Base-by-base conservation (phyloP, 2,329 filamentous ascomycete genomes). In the Fusarium nisikadoi region DNA sequence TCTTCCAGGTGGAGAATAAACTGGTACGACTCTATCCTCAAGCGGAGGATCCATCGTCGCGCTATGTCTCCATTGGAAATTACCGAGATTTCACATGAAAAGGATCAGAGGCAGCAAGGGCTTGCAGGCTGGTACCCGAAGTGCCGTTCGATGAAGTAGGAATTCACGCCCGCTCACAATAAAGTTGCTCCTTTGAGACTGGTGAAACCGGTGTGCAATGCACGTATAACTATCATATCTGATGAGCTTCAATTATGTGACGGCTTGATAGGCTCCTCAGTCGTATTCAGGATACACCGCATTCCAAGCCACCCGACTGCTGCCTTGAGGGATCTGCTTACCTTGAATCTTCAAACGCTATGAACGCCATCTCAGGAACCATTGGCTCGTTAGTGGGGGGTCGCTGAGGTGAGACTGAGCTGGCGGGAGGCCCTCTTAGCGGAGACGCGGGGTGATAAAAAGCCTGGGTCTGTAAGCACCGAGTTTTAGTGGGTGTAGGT, bases 331-430 rank as follows among this genome's bases (percentile, higher is more conserved):
- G 25, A 54, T 53, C 19, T 20, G 4, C 33, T 25, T 57, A 36
- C 49, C 38, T 43, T 25, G 23, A 19, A 25, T 47, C 23, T 16
- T 54, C 35, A 62, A 68, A 62, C 19, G 19, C 16, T 19, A 20
- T 27, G 49, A 68, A 62, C 19, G 19, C 16, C n/a, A 20, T 27
- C 35, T 17, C 2, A 19, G 2, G 11, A 16, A 16, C 14, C 39
- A 68, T 64, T 68, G 58, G 65, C 23, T 52, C 11, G 13, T 20
- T 31, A 20, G 16, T 3, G 6, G 16, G 5, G 14, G 25, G 19
- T 27, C 25, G 65, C 61, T 70, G 70, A 72, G 41, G 70, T 73
- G 61, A 72, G 70, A 70, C 36, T 73, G 61, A 42, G 42, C 31
- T 70, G 52, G 52, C 53, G 13, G 33, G 56, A 66, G 35, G 50